phyloP scores from a whole-genome alignment of 345 rosid species.

The Eucalyptus leucophloia region DNA sequence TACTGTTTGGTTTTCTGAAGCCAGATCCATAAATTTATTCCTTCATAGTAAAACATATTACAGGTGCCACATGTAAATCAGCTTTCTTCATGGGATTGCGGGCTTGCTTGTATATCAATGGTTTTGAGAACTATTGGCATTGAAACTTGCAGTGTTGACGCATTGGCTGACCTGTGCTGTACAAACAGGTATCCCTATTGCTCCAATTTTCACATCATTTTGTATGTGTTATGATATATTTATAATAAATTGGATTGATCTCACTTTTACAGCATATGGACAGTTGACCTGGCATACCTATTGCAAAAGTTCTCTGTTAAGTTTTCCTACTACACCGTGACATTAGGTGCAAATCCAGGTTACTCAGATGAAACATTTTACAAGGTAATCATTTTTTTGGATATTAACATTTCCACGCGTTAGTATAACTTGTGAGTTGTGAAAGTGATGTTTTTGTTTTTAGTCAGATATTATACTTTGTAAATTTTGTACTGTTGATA shows the following conservation, averaged over 20 bases:
- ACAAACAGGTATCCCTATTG: constrained; percentile 53
- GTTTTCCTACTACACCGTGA: constrained; percentile 80
- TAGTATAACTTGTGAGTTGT: not conserved
- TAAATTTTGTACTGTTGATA: not conserved
- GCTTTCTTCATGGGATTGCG: constrained; percentile 88
- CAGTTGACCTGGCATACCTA: constrained; percentile 79
- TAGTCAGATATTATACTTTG: not conserved
- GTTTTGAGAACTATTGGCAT: constrained; percentile 67
- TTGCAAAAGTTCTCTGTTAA: constrained; percentile 62
- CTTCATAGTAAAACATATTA: not conserved
- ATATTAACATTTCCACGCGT: not conserved
- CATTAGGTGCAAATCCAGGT: constrained; percentile 83
- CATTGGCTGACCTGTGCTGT: constrained; percentile 55
- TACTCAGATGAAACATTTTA: constrained; percentile 77
- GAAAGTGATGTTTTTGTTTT: not conserved
- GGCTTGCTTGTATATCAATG: constrained; percentile 90
- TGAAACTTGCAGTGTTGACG: constrained; percentile 33
- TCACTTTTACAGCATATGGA: constrained; percentile 73
- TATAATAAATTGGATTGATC: not conserved
- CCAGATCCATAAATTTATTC: not conserved
- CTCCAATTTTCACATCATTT: not conserved
- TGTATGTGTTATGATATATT: not conserved
- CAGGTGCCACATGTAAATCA: constrained; percentile 85
- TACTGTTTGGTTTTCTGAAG: not conserved
- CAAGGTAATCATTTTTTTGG: constrained; percentile 35